These are phyloP conservation scores for Cyclotella distinguenda DNA, from an alignment of 108 stramenopile genomes.

Conservation along the genomic window DNA sequence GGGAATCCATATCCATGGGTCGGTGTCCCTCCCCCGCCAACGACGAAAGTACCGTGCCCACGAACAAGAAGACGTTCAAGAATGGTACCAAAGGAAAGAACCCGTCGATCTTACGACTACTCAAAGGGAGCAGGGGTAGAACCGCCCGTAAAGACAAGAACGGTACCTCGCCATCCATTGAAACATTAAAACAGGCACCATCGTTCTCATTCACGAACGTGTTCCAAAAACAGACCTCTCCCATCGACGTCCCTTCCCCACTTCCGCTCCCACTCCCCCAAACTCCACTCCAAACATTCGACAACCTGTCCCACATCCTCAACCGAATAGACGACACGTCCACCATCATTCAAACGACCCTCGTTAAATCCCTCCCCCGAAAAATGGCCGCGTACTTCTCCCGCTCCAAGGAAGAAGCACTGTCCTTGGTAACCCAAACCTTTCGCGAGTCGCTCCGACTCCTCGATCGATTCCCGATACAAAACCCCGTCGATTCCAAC, in stretches of 20 bases:
- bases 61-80: conserved; percentile 32
- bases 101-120: conserved; percentile 27
- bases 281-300: conserved; percentile 29
- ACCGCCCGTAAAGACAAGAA: conserved; percentile 14
- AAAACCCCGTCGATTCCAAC: conserved; percentile 74
- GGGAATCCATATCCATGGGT: neutral
- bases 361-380: conserved; percentile 72
- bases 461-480: conserved; percentile 36
- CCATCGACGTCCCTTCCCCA: conserved; percentile 1
- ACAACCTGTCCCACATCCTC: conserved; percentile 66
- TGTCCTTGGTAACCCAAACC: conserved; percentile 61
- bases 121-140: conserved; percentile 19
- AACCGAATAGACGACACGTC: conserved; percentile 68
- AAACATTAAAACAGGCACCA: conserved; percentile 3
- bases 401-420: conserved; percentile 71
- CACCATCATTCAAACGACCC: conserved; percentile 61
- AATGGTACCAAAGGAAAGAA: conserved; percentile 22
- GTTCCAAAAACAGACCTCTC: conserved; percentile 21
- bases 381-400: conserved; percentile 76
- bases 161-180: neutral
- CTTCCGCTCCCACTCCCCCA: neutral
- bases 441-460: conserved; percentile 59
- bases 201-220: conserved; percentile 37
- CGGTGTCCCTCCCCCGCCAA: neutral
- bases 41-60: neutral